Percentiles rank a stretch among this genome's conserved stretches.
phyloP scores from a whole-genome alignment of 2,329 filamentous ascomycete species.

The Aureobasidium sp. region DNA sequence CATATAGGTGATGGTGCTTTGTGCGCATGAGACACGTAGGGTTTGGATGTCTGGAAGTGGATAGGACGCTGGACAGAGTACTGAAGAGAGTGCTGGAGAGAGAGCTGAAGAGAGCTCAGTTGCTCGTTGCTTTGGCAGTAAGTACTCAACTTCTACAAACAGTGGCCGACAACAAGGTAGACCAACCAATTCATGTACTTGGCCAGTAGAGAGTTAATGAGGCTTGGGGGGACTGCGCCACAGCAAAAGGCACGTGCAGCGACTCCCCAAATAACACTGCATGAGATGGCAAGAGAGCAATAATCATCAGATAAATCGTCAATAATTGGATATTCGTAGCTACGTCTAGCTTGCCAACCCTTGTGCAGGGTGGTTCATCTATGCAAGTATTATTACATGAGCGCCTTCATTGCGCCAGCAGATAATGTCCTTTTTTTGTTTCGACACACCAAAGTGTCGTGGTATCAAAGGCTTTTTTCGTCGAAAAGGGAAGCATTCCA shows the following conservation, averaged over 20 bases:
- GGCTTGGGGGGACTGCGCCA: not conserved
- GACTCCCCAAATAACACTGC: not conserved
- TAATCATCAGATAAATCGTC: constrained; percentile 1
- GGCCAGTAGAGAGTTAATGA: no score
- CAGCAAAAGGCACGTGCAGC: not conserved
- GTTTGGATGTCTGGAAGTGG: no score
- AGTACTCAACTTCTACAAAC: no score
- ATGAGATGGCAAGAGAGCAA: not conserved
- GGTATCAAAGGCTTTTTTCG: constrained; percentile 3
- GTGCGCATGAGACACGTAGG: no score
- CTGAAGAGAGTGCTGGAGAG: no score
- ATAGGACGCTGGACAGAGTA: no score
- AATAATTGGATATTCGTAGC: constrained; percentile 6
- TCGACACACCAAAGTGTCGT: not conserved
- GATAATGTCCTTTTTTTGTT: constrained; percentile 5
- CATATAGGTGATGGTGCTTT: no score
- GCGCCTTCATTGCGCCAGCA: constrained; percentile 4
- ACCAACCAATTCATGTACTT: no score
- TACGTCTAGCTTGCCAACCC: constrained; percentile 5
- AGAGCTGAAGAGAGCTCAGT: no score
- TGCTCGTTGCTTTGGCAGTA: no score
- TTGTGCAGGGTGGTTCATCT: not conserved
- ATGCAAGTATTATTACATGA: constrained; percentile 5
- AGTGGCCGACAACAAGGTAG: no score
- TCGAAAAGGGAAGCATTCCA: not conserved